A percentile compares a stretch with the other conserved stretches of the same genome.
These are phyloP conservation scores for Clavispora asparagi DNA, from an alignment of 805 yeast species.

Conservation along the genomic window DNA sequence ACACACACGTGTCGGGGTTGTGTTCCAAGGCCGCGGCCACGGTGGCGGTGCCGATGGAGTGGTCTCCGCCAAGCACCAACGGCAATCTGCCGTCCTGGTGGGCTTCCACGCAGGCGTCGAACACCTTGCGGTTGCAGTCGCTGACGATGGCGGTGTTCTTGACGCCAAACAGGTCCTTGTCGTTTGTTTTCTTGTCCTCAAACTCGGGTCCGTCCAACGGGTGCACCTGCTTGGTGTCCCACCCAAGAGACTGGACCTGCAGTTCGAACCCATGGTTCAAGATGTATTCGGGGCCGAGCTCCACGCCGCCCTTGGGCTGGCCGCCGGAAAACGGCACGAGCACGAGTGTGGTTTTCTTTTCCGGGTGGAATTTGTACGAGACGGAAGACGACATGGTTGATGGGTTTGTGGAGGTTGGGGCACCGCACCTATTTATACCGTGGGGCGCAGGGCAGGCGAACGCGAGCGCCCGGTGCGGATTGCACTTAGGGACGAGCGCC, in stretches of 20 bases:
- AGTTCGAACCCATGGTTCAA: conserved; percentile 63
- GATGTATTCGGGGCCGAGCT: conserved; percentile 83
- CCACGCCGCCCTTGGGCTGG: conserved; percentile 91
- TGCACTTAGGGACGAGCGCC: background rate
- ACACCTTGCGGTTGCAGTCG: conserved; percentile 60
- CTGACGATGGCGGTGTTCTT: conserved; percentile 78
- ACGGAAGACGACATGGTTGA: conserved; percentile 16
- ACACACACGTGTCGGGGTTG: conserved; percentile 80
- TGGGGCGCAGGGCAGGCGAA: background rate
- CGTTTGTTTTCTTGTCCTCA: conserved; percentile 39
- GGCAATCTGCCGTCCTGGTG: conserved; percentile 53
- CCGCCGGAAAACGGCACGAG: conserved; percentile 96
- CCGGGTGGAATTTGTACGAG: conserved; percentile 49
- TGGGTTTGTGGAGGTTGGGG: background rate
- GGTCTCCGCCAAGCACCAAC: conserved; percentile 93
- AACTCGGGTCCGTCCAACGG: conserved; percentile 51
- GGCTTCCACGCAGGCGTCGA: conserved; percentile 51
- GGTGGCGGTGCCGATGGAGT: conserved; percentile 92
- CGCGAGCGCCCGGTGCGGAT: conserved; percentile 1
- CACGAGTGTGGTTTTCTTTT: conserved; percentile 60
- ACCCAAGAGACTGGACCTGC: conserved; percentile 64
- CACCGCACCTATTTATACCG: background rate
- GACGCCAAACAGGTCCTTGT: conserved; percentile 45
- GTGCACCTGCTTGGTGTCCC: conserved; percentile 52
- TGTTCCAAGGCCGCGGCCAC: conserved; percentile 75